Percentiles rank a stretch among this genome's conserved stretches.
Evolutionary conservation across 2,329 filamentous ascomycete genomes (phyloP).

Genomic region (Monosporascus sp.): DNA sequence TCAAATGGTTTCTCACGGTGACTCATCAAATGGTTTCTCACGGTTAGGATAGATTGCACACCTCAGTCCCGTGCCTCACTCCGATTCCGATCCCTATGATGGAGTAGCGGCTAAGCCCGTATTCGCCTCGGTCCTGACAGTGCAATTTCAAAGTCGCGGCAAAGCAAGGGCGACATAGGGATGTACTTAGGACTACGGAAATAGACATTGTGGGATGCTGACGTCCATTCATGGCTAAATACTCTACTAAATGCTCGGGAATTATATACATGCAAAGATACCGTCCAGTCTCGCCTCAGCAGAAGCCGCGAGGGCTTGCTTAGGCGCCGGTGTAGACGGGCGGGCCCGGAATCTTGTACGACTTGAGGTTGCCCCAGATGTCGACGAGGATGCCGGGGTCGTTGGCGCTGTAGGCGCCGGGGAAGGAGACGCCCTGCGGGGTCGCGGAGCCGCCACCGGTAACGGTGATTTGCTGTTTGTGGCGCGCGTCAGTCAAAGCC

Average conservation of each 20-base stretch:
- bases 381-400: constrained; percentile 46
- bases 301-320: background rate
- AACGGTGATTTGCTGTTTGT: constrained; percentile 37
- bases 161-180: too few relatives aligned
- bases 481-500: constrained; percentile 2
- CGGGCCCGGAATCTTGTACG: constrained; percentile 35
- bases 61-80: too few relatives aligned
- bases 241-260: background rate
- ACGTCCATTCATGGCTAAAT: background rate
- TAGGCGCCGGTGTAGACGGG: constrained; percentile 20
- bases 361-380: constrained; percentile 32
- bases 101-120: too few relatives aligned
- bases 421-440: constrained; percentile 39
- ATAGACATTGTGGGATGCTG: background rate
- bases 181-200: too few relatives aligned
- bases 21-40: too few relatives aligned
- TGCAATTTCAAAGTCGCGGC: too few relatives aligned
- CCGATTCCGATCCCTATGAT: too few relatives aligned
- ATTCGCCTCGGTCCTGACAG: too few relatives aligned
- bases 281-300: background rate
- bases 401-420: constrained; percentile 40
- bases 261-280: background rate
- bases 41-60: too few relatives aligned
- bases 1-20: too few relatives aligned
- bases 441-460: constrained; percentile 37